A percentile compares a stretch with the other conserved stretches of the same genome.
Evolutionary conservation across 257 asterid species (phyloP).

Genomic region (Schizonepeta tenuifolia): DNA sequence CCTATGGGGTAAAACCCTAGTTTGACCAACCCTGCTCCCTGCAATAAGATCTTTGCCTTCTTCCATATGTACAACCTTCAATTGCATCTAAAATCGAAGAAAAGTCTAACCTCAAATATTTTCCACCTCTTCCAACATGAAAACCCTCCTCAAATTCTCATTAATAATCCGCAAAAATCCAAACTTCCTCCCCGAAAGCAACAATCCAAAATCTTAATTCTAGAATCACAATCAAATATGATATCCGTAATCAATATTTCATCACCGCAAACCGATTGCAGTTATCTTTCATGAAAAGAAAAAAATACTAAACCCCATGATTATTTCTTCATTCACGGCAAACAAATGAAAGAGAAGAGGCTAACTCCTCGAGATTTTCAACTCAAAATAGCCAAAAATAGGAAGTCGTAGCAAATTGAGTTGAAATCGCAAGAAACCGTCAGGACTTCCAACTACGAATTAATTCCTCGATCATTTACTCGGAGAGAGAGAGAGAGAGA

Average conservation of each 20-base stretch:
- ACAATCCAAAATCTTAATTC: not conserved
- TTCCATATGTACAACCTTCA: slow-evolving; percentile 46
- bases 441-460: slow-evolving; percentile 2
- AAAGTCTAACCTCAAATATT: not conserved
- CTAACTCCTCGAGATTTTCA: not conserved
- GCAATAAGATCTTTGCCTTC: slow-evolving; percentile 53
- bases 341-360: not conserved
- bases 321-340: not conserved
- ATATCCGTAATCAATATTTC: slow-evolving; percentile 3
- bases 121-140: not conserved
- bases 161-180: not conserved
- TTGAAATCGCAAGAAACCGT: slow-evolving; percentile 24
- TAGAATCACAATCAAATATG: not conserved
- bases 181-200: not conserved
- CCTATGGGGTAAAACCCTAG: slow-evolving; percentile 56
- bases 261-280: slow-evolving; percentile 8
- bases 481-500: slow-evolving; percentile 7
- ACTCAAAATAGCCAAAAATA: slow-evolving; percentile 1
- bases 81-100: slow-evolving; percentile 4
- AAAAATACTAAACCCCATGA: slow-evolving; percentile 17
- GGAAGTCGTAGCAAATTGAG: slow-evolving; percentile 25
- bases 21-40: slow-evolving; percentile 35
- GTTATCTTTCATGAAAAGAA: not conserved
- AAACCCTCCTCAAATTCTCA: slow-evolving; percentile 25
- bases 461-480: slow-evolving; percentile 8